Percentiles rank a stretch among this genome's conserved stretches.
These are phyloP conservation scores for Cicer pinnatifidum DNA, from an alignment of 306 rosid species.

Conservation along the genomic window DNA sequence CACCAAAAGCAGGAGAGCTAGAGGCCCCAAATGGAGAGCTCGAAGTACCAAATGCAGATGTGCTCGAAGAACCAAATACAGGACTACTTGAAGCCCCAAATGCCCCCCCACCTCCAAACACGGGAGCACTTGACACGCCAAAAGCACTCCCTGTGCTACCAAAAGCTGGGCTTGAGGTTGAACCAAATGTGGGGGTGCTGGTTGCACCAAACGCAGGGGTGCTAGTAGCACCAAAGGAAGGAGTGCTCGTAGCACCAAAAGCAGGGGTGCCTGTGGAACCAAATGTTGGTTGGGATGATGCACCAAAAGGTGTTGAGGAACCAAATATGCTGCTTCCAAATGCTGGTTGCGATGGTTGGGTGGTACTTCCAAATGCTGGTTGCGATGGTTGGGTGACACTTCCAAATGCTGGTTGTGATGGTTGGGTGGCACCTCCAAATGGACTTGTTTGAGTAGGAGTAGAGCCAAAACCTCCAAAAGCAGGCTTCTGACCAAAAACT, in stretches of 20 bases:
- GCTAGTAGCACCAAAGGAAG: conserved; percentile 53
- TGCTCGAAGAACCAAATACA: conserved; percentile 59
- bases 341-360: conserved; percentile 79
- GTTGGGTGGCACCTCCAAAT: conserved; percentile 73
- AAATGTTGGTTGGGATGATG: conserved; percentile 64
- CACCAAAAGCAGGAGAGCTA: conserved; percentile 73
- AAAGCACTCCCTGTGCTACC: conserved; percentile 70
- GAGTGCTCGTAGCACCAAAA: conserved; percentile 50
- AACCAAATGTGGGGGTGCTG: conserved; percentile 54
- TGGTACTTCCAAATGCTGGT: conserved; percentile 75
- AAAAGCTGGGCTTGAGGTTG: conserved; percentile 68
- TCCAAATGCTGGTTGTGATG: conserved; percentile 87
- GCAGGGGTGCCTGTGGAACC: conserved; percentile 55
- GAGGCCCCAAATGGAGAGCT: conserved; percentile 69
- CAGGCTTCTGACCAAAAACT: conserved; percentile 86
- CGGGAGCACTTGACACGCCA: conserved; percentile 62
- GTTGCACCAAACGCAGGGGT: conserved; percentile 59
- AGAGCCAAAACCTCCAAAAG: conserved; percentile 81
- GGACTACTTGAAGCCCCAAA: conserved; percentile 75
- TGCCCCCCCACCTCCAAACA: conserved; percentile 74
- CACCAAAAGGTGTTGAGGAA: conserved; percentile 82
- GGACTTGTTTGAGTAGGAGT: conserved; percentile 75
- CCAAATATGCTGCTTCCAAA: conserved; percentile 89
- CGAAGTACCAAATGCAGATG: conserved; percentile 61
- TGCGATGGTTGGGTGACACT: conserved; percentile 72